These are phyloP conservation scores for Pseudotsuga menziesii DNA, from an alignment of 75 land plant genomes.

Conservation along the genomic window DNA sequence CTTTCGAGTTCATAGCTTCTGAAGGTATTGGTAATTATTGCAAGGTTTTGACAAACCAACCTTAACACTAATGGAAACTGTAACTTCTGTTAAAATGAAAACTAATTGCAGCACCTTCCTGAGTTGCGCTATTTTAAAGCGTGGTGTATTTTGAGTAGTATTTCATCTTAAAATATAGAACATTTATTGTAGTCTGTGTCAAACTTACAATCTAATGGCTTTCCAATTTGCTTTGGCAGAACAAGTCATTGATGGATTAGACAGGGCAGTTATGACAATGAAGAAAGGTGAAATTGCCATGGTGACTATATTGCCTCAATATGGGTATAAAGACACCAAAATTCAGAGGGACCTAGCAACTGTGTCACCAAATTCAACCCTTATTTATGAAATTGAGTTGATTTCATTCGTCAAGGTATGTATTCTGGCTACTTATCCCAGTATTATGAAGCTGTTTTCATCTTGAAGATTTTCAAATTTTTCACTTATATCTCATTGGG, in stretches of 20 bases:
- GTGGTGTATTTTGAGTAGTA: neutral
- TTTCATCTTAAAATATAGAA: neutral
- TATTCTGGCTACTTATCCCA: neutral
- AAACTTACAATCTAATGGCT: too few species aligned
- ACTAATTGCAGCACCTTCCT: too few species aligned
- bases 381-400: slow-evolving; percentile 69
- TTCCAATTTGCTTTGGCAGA: slow-evolving; percentile 28
- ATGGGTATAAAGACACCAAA: slow-evolving; percentile 54
- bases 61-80: too few species aligned
- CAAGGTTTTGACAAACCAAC: too few species aligned
- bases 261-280: slow-evolving; percentile 69
- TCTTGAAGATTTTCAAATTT: neutral
- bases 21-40: slow-evolving; percentile 39
- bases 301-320: slow-evolving; percentile 57
- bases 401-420: slow-evolving; percentile 55
- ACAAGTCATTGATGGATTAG: slow-evolving; percentile 65
- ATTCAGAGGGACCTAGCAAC: slow-evolving; percentile 35
- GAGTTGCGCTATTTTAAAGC: too few species aligned
- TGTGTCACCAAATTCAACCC: slow-evolving; percentile 57
- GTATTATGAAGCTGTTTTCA: neutral
- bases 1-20: slow-evolving; percentile 55
- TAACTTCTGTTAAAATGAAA: too few species aligned
- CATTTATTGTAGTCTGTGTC: too few species aligned
- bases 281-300: slow-evolving; percentile 64
- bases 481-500: neutral